Percentiles rank a stretch among this genome's conserved stretches.
phyloP scores from a whole-genome alignment of 768 basidiomycete species.

The Multifurca ochricompacta region DNA sequence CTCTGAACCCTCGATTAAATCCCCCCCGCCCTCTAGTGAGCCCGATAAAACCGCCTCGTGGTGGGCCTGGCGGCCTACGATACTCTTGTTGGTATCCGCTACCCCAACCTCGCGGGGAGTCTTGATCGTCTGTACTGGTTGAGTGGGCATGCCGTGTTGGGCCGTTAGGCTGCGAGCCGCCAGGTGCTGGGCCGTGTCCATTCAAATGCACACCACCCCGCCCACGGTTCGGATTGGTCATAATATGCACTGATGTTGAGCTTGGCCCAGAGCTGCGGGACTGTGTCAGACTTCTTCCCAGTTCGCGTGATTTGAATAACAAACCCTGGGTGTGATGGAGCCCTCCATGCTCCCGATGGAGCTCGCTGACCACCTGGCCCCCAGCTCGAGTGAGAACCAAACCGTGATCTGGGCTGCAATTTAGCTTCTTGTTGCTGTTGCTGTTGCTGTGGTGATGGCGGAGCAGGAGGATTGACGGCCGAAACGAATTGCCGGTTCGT shows the following conservation, averaged over 20 bases:
- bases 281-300: not conserved
- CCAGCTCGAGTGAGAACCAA: slow-evolving; percentile 55
- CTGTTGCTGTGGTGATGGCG: slow-evolving; percentile 30
- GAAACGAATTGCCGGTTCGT: slow-evolving; percentile 79
- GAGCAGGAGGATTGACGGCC: slow-evolving; percentile 55
- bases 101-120: slow-evolving; percentile 10
- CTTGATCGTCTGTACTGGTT: slow-evolving; percentile 12
- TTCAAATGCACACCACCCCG: slow-evolving; percentile 27
- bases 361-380: slow-evolving; percentile 46
- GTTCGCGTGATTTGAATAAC: slow-evolving; percentile 1
- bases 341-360: slow-evolving; percentile 60
- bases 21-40: slow-evolving; percentile 28
- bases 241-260: slow-evolving; percentile 50
- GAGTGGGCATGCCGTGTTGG: not conserved
- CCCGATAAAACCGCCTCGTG: slow-evolving; percentile 23
- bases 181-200: slow-evolving; percentile 17
- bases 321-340: slow-evolving; percentile 32
- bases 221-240: slow-evolving; percentile 67
- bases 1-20: slow-evolving; percentile 21
- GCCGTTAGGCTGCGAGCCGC: slow-evolving; percentile 23
- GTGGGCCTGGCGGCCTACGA: slow-evolving; percentile 14
- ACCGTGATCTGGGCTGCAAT: slow-evolving; percentile 63
- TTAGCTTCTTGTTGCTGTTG: no score
- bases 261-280: slow-evolving; percentile 24
- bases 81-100: not conserved